Percentiles rank a stretch among this genome's conserved stretches.
These are phyloP conservation scores for Ophiostoma australiae DNA, from an alignment of 2,329 filamentous ascomycete genomes.

Conservation along the genomic window DNA sequence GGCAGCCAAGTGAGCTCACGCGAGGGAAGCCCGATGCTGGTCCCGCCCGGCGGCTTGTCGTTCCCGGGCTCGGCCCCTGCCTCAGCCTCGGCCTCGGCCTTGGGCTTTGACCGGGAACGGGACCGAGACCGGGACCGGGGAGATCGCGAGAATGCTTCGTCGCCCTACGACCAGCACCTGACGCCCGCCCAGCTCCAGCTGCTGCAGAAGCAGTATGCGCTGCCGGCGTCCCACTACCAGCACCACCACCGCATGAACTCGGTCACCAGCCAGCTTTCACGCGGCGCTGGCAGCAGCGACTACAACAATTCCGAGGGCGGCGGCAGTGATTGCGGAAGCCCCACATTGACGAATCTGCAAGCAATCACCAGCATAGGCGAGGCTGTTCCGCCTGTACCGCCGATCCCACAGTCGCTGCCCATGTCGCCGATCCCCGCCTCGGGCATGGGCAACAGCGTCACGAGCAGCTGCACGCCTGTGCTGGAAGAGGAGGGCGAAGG, in stretches of 20 bases:
- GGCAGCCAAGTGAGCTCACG: constrained; percentile 65
- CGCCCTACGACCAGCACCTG: constrained; percentile 37
- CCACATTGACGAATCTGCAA: constrained; percentile 41
- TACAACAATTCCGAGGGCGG: constrained; percentile 44
- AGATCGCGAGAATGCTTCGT: constrained; percentile 42
- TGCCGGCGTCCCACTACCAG: constrained; percentile 9
- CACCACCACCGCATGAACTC: constrained; percentile 44
- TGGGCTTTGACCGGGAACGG: neutral
- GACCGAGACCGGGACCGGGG: constrained; percentile 19
- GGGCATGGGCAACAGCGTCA: neutral
- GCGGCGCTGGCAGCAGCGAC: constrained; percentile 31
- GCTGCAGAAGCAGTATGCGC: constrained; percentile 21
- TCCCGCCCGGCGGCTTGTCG: constrained; percentile 31
- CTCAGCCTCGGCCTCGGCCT: constrained; percentile 26
- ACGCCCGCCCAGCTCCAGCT: constrained; percentile 23
- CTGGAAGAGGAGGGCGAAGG: constrained; percentile 38
- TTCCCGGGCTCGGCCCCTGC: constrained; percentile 37
- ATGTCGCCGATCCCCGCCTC: constrained; percentile 26
- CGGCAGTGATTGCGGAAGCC: constrained; percentile 45
- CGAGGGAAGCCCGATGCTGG: constrained; percentile 44
- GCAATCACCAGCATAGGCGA: constrained; percentile 29
- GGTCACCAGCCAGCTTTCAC: constrained; percentile 41
- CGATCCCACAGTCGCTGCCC: constrained; percentile 27
- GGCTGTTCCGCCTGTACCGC: neutral
- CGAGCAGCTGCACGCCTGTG: constrained; percentile 37